These are phyloP conservation scores for Porogramme epimiltina DNA, from an alignment of 1,284 basidiomycete species.

Conservation along the genomic window DNA sequence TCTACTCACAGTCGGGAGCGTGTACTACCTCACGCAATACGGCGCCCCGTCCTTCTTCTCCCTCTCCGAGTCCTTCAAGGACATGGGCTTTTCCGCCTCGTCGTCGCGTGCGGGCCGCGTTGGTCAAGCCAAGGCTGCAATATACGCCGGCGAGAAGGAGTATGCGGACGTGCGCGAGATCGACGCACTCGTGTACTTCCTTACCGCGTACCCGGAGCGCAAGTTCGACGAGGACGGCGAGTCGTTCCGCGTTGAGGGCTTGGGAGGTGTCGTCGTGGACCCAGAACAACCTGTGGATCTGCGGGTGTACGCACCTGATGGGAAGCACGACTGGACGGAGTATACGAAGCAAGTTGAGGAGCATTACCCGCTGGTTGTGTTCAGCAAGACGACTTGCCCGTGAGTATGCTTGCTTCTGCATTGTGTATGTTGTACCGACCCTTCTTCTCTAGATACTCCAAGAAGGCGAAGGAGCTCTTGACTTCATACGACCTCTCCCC, in stretches of 20 bases:
- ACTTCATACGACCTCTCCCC: conserved; percentile 67
- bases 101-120: conserved; percentile 30
- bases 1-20: conserved; percentile 30
- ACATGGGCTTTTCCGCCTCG: conserved; percentile 27
- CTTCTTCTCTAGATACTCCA: conserved; percentile 56
- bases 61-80: conserved; percentile 38
- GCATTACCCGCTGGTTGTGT: conserved; percentile 70
- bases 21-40: conserved; percentile 32
- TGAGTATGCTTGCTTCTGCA: conserved; percentile 27
- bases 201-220: conserved; percentile 49
- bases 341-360: conserved; percentile 46
- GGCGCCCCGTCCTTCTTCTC: conserved; percentile 28
- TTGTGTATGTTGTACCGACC: neutral
- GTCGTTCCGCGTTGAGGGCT: conserved; percentile 29
- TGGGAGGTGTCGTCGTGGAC: conserved; percentile 34
- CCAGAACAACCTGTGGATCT: conserved; percentile 48
- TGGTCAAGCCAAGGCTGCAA: conserved; percentile 27
- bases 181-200: conserved; percentile 65
- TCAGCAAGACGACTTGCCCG: conserved; percentile 86
- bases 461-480: conserved; percentile 69
- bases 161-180: conserved; percentile 46
- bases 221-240: conserved; percentile 42
- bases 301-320: conserved; percentile 49
- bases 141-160: conserved; percentile 19
- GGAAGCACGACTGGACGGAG: conserved; percentile 48